A percentile compares a stretch with the other conserved stretches of the same genome.
Conservation (phyloP, 345 rosid genomes). For the Noccaea caerulescens region DNA sequence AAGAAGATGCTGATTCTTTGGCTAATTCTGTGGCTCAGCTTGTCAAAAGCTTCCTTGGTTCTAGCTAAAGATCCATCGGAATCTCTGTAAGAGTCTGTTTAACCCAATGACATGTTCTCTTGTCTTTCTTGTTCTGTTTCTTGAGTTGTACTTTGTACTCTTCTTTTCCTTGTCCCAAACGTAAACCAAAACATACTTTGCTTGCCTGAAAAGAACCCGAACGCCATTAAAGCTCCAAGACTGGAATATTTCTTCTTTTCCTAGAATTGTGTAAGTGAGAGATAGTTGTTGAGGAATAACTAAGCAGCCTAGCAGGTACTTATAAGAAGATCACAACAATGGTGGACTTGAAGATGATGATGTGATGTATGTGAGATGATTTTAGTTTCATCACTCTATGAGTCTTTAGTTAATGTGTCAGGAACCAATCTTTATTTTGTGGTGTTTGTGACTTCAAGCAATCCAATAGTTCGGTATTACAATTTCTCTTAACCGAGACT, state of each 20-base stretch:
- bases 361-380: neutral
- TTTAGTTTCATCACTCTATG: constrained; percentile 8
- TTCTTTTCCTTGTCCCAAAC: constrained; percentile 1
- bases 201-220: constrained; percentile 1
- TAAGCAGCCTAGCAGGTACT: constrained; percentile 13
- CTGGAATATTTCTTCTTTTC: constrained; percentile 1
- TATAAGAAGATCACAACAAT: constrained; percentile 11
- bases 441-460: neutral
- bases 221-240: constrained; percentile 9
- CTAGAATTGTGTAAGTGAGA: neutral
- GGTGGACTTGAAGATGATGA: constrained; percentile 20
- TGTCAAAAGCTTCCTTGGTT: constrained; percentile 67
- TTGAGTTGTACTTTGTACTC: constrained; percentile 14
- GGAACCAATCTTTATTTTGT: constrained; percentile 13
- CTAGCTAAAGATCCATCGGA: constrained; percentile 23
- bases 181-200: constrained; percentile 5
- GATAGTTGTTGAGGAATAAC: constrained; percentile 24
- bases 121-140: constrained; percentile 8
- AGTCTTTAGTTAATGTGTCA: constrained; percentile 7
- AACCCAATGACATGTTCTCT: neutral
- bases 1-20: constrained; percentile 76
- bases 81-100: constrained; percentile 18
- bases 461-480: neutral
- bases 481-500: constrained; percentile 14
- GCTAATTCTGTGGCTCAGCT: constrained; percentile 71